Conservation (phyloP, 2,329 filamentous ascomycete genomes). For the Penicillium sp. region DNA sequence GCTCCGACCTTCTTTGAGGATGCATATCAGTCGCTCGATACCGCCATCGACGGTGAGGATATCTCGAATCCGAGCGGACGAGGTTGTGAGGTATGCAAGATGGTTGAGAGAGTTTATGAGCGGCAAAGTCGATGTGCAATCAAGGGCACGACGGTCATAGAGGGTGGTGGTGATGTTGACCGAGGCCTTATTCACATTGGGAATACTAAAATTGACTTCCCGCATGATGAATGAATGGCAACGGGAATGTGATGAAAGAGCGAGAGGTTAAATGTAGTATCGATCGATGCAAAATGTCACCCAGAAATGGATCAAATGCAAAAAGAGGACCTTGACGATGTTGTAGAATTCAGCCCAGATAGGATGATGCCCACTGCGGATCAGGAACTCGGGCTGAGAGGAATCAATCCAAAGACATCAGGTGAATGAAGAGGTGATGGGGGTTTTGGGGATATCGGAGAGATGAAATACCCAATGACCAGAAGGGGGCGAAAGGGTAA, state of each 20-base stretch:
- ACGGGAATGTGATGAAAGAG: background rate
- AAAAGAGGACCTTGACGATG: conserved; percentile 22
- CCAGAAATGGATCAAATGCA: conserved; percentile 9
- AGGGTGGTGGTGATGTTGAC: conserved; percentile 98
- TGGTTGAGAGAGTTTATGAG: conserved; percentile 99
- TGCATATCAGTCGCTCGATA: conserved; percentile 93
- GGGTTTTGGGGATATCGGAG: background rate
- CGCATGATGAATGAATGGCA: conserved; percentile 68
- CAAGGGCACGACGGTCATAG: conserved; percentile 94
- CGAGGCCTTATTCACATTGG: conserved; percentile 98
- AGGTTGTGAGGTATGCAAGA: conserved; percentile 96
- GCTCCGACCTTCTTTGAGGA: conserved; percentile 93
- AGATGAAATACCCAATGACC: conserved; percentile 3
- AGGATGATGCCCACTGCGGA: conserved; percentile 15
- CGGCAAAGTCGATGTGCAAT: conserved; percentile 95
- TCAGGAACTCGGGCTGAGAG: conserved; percentile 10
- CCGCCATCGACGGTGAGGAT: conserved; percentile 98
- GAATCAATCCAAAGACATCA: conserved; percentile 23
- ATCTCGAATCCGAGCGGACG: conserved; percentile 93
- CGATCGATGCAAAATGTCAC: conserved; percentile 8
- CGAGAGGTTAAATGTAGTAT: conserved; percentile 4
- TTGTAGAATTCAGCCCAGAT: conserved; percentile 16
- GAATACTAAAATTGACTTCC: conserved; percentile 99
- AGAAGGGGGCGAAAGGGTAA: conserved; percentile 12
- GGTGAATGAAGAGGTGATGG: conserved; percentile 11